Base-by-base conservation (phyloP, 1,284 basidiomycete genomes). In the Hemileia vastatrix region DNA sequence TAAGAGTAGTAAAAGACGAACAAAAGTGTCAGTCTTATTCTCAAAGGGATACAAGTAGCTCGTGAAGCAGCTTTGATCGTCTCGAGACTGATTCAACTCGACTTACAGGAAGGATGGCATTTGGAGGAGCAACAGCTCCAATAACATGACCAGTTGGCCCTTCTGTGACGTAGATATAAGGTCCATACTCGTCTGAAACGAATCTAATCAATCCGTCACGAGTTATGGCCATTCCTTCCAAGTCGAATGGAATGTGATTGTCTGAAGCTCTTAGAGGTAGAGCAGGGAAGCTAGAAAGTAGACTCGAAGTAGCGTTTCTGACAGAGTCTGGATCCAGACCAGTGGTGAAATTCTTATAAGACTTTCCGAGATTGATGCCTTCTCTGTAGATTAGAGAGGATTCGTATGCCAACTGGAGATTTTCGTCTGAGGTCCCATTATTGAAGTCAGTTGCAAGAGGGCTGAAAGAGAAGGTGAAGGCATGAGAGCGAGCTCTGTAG, bases 171-270 rank as follows among this genome's bases (percentile, higher is more conserved):
- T 86, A 84, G 70, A 86, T 81, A 70, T 84, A 84, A 3, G 85
- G 83, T 0, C 84, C 84, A 71, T 86, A 86, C 75, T 86, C 83
- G 67, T 86, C 84, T 63, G 81, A 82, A 23, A 82, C 77, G 82
- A 82, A 85, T 56, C 53, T 53, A 48, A 57, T 45, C 32, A 43
- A 66, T 67, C 83, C 84, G 70, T 86, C 84, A 0, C 74, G 68
- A 66, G 83, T 81, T 2, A 81, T 73, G 1, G 82, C 81, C 2
- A 86, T 71, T 2, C 84, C 85, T 69, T 87, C 85, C 0, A 79
- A 76, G 68, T 87, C 85, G 13, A 85, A 67, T 0, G 79, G 77
- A 45, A 86, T 73, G 63, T 80, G 82, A 43, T 79, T 76, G 66
- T 82, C n/a, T n/a, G n/a, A n/a, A 77, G 8, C 71, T 67, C 13